These are phyloP conservation scores for Penicillium glabrum DNA, from an alignment of 2,329 filamentous ascomycete genomes.

Conservation along the genomic window DNA sequence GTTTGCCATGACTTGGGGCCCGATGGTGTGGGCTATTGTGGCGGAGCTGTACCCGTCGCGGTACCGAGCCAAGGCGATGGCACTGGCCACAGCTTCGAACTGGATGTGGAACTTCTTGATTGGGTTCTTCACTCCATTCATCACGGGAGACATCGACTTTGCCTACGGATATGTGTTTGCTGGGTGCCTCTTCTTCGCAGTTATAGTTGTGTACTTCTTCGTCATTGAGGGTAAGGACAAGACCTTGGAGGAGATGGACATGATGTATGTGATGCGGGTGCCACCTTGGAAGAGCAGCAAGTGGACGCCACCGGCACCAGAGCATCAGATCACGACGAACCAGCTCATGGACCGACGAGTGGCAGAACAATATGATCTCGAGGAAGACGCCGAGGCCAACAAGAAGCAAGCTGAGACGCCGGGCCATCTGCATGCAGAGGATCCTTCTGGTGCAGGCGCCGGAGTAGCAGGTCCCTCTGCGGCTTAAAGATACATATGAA, in stretches of 20 bases:
- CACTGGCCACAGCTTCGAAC: conserved; percentile 71
- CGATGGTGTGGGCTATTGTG: conserved; percentile 53
- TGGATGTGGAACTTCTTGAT: conserved; percentile 73
- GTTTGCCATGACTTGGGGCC: conserved; percentile 69
- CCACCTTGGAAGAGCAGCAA: conserved; percentile 59
- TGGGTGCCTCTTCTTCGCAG: conserved; percentile 65
- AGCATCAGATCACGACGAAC: conserved; percentile 26
- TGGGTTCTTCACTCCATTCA: conserved; percentile 76
- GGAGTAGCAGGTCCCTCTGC: conserved; percentile 17
- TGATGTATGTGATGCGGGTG: conserved; percentile 66
- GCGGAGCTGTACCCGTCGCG: conserved; percentile 44
- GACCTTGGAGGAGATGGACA: conserved; percentile 72
- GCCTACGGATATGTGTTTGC: conserved; percentile 77
- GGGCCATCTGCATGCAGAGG: conserved; percentile 24
- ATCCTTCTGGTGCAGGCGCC: conserved; percentile 12
- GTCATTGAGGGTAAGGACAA: conserved; percentile 70
- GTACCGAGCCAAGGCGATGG: conserved; percentile 70
- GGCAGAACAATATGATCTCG: conserved; percentile 15
- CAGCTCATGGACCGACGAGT: conserved; percentile 25
- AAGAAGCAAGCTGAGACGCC: conserved; percentile 12
- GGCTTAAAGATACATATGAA: not conserved
- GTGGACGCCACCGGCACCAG: conserved; percentile 34
- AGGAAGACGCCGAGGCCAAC: conserved; percentile 12
- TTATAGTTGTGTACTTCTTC: conserved; percentile 68
- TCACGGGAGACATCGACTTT: conserved; percentile 69